phyloP scores from a whole-genome alignment of 2,329 filamentous ascomycete species.

The Ascochyta pisi region DNA sequence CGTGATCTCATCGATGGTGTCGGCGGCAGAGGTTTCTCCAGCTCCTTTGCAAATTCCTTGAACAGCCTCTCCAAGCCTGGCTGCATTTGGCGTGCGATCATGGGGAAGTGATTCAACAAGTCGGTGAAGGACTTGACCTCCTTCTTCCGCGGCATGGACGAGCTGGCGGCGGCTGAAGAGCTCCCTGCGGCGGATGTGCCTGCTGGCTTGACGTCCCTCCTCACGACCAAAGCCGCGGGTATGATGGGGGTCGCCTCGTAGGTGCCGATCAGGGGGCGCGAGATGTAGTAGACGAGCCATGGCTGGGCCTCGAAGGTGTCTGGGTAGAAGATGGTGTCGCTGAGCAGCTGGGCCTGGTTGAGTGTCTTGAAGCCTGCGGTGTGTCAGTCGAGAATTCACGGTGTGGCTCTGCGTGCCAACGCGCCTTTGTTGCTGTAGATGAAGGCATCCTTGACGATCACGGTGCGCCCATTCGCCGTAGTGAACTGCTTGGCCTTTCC shows the following conservation, averaged over 20 bases:
- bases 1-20: constrained; percentile 61
- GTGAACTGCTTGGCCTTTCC: constrained; percentile 94
- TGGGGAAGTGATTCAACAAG: constrained; percentile 86
- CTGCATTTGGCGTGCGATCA: constrained; percentile 97
- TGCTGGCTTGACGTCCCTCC: constrained; percentile 20
- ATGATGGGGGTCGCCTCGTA: constrained; percentile 78
- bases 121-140: constrained; percentile 91
- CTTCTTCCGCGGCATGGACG: constrained; percentile 73
- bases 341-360: constrained; percentile 85
- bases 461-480: constrained; percentile 89
- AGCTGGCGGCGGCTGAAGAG: constrained; percentile 35
- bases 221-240: constrained; percentile 60
- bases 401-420: neutral
- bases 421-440: constrained; percentile 96
- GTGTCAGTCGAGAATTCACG: constrained; percentile 20
- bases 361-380: constrained; percentile 83
- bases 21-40: constrained; percentile 83
- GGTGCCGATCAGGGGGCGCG: constrained; percentile 81
- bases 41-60: constrained; percentile 83
- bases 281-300: constrained; percentile 98
- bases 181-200: constrained; percentile 17
- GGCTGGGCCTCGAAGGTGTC: constrained; percentile 87
- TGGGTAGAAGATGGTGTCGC: constrained; percentile 86
- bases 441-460: constrained; percentile 91
- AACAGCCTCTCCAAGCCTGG: constrained; percentile 88